Evolutionary conservation across 2,329 filamentous ascomycete species (phyloP).

Genomic region (Thielaviopsis populi): DNA sequence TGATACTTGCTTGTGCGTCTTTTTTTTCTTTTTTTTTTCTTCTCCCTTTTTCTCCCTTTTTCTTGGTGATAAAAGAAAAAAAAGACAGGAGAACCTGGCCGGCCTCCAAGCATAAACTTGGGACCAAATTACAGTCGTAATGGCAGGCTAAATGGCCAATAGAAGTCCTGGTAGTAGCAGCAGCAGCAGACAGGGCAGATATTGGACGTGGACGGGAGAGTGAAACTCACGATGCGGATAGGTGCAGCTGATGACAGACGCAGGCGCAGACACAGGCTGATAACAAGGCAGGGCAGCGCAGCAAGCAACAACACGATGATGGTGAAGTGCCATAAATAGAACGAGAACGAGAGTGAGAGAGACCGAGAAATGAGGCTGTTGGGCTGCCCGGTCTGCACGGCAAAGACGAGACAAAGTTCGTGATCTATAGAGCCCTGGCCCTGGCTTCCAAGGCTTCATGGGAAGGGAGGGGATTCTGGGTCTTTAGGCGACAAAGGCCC

Average conservation of each 20-base stretch:
- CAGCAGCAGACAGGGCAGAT: background rate
- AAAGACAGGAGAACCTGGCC: slow-evolving; percentile 2
- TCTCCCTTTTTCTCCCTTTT: background rate
- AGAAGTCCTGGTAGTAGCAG: background rate
- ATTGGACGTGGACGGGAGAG: background rate
- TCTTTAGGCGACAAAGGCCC: background rate
- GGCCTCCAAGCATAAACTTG: slow-evolving; percentile 3
- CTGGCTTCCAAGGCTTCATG: background rate
- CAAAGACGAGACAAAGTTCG: background rate
- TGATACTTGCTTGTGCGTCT: background rate
- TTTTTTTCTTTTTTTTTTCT: background rate
- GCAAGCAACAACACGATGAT: background rate
- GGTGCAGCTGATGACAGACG: background rate
- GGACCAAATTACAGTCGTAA: slow-evolving; percentile 1
- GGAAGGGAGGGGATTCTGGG: background rate
- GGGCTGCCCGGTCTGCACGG: background rate
- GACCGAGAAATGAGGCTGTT: background rate
- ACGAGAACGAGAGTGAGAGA: background rate
- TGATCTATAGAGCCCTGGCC: background rate
- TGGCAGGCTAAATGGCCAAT: background rate
- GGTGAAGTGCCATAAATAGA: background rate
- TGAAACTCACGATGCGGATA: background rate
- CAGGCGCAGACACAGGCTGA: background rate
- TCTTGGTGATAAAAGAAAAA: background rate
- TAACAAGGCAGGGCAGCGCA: background rate